Evolutionary conservation across 345 rosid species (phyloP).

Genomic region (Firmiana major): DNA sequence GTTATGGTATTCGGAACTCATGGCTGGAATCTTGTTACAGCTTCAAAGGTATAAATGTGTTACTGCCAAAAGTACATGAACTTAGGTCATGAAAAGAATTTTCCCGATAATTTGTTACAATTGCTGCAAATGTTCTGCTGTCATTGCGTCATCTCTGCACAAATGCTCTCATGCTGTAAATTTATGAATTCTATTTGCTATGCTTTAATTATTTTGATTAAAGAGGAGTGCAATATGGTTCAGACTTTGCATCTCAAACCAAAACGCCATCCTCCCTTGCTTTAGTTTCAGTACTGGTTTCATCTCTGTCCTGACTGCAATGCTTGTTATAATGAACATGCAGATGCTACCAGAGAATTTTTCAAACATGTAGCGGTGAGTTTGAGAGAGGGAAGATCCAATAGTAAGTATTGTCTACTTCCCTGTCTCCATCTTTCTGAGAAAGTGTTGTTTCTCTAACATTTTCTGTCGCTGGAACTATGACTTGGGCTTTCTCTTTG

Average conservation of each 20-base stretch:
- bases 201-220: not conserved
- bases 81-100: too few species aligned
- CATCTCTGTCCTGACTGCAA: not conserved
- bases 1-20: not conserved
- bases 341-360: constrained; percentile 67
- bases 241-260: not conserved
- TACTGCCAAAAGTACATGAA: not conserved
- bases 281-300: not conserved
- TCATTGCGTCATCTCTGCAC: not conserved
- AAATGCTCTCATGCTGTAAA: not conserved
- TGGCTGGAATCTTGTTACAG: not conserved
- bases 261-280: not conserved
- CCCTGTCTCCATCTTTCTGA: not conserved
- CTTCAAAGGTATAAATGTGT: not conserved
- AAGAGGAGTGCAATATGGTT: not conserved
- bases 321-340: constrained; percentile 18
- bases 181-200: not conserved
- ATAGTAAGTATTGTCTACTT: constrained; percentile 32
- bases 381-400: constrained; percentile 30
- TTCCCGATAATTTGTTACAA: not conserved
- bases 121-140: not conserved
- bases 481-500: not conserved
- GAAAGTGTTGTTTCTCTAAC: not conserved
- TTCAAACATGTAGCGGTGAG: constrained; percentile 49
- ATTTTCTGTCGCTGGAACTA: not conserved